These are phyloP conservation scores for Xylaria venustula DNA, from an alignment of 495 filamentous ascomycete species.

Conservation along the genomic window DNA sequence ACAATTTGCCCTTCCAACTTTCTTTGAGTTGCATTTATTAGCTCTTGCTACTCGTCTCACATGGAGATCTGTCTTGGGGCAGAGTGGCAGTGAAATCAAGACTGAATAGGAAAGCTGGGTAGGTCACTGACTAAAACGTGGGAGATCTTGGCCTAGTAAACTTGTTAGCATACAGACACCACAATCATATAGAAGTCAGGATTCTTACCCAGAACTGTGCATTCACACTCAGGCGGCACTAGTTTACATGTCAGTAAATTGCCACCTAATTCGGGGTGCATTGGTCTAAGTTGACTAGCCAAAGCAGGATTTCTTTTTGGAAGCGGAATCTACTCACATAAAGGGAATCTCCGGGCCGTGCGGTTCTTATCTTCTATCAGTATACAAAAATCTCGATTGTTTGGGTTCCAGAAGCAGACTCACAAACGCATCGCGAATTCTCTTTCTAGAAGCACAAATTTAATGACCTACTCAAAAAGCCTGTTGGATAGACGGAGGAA, in stretches of 20 bases:
- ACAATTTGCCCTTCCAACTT: constrained; percentile 88
- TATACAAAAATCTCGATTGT: background rate
- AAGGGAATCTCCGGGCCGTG: constrained; percentile 74
- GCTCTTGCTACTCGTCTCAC: background rate
- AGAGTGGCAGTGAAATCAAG: no score
- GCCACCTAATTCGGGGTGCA: no score
- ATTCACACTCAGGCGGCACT: constrained; percentile 78
- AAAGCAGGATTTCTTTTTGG: no score
- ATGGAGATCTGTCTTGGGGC: background rate
- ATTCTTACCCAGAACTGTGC: constrained; percentile 76
- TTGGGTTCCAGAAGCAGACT: background rate
- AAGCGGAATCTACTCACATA: constrained; percentile 59
- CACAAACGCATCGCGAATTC: constrained; percentile 38
- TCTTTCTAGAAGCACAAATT: constrained; percentile 15
- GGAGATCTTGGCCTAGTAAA: constrained; percentile 60
- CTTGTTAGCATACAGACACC: background rate
- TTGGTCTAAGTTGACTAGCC: no score
- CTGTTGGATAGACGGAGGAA: background rate
- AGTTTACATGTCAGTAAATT: no score
- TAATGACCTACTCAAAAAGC: background rate
- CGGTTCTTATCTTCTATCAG: constrained; percentile 33
- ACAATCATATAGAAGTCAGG: background rate
- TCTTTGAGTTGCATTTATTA: constrained; percentile 31
- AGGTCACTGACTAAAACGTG: constrained; percentile 62
- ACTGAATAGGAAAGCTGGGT: background rate